phyloP scores from a whole-genome alignment of 2,329 filamentous ascomycete genomes.

The Beauveria pseudobassiana region DNA sequence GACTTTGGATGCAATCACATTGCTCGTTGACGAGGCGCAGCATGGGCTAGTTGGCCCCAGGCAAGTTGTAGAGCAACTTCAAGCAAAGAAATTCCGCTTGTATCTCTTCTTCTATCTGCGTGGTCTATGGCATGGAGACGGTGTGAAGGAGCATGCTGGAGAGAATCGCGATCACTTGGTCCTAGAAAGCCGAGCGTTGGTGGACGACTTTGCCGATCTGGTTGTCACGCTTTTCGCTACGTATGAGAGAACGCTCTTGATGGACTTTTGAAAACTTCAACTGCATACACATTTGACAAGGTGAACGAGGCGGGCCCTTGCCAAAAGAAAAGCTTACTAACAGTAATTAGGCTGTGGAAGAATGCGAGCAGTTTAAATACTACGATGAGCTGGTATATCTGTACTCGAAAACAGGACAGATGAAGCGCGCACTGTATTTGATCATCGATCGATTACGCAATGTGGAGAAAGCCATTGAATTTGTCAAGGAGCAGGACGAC shows the following conservation, averaged over 20 bases:
- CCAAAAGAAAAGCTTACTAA: neutral
- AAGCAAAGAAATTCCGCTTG: constrained; percentile 55
- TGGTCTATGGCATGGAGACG: constrained; percentile 73
- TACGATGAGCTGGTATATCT: constrained; percentile 93
- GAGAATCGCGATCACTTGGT: constrained; percentile 50
- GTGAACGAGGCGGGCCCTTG: constrained; percentile 23
- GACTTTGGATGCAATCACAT: constrained; percentile 73
- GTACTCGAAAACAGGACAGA: constrained; percentile 90
- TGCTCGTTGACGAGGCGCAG: constrained; percentile 86
- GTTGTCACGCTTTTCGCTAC: constrained; percentile 80
- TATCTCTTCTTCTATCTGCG: constrained; percentile 92
- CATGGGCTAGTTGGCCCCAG: constrained; percentile 76
- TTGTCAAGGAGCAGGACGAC: constrained; percentile 89
- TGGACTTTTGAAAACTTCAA: constrained; percentile 83
- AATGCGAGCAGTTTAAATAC: constrained; percentile 75
- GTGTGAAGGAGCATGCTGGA: constrained; percentile 45
- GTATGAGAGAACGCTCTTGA: constrained; percentile 71
- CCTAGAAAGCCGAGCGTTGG: constrained; percentile 56
- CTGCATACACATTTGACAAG: constrained; percentile 81
- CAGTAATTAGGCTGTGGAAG: constrained; percentile 49
- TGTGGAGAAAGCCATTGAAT: constrained; percentile 85
- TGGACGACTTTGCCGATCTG: constrained; percentile 81
- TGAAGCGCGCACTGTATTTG: constrained; percentile 81
- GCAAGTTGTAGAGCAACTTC: constrained; percentile 71
- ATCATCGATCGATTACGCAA: constrained; percentile 92